Evolutionary conservation across 331 rosid genomes (phyloP).

Genomic region (Malus hybrid): DNA sequence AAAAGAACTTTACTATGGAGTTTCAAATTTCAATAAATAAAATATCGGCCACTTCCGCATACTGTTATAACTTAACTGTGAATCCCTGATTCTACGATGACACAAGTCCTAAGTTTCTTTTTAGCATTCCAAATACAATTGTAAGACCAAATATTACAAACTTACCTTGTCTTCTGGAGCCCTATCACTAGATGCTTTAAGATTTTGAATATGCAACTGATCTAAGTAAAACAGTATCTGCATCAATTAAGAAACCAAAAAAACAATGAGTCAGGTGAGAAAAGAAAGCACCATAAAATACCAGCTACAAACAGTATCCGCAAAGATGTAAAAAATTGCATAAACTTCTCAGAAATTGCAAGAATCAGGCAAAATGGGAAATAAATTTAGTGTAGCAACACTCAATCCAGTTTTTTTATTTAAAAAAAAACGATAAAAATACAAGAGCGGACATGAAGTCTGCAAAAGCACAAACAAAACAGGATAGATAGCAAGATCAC

Average conservation of each 20-base stretch:
- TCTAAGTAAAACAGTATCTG: conserved; percentile 66
- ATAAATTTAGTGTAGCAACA: not conserved
- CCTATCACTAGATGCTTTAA: conserved; percentile 31
- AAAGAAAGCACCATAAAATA: not conserved
- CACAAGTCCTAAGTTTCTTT: not conserved
- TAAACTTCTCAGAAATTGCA: not conserved
- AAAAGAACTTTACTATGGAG: not conserved
- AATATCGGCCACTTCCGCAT: too few species aligned
- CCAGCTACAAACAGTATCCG: not conserved
- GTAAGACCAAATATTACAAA: conserved; percentile 3
- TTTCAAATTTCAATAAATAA: too few species aligned
- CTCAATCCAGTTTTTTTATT: not conserved
- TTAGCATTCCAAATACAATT: not conserved
- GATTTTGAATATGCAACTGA: conserved; percentile 50
- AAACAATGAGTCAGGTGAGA: conserved; percentile 11
- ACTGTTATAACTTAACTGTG: too few species aligned
- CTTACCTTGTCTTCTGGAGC: conserved; percentile 49
- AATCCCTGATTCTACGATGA: not conserved
- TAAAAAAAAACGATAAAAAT: too few species aligned
- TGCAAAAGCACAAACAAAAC: too few species aligned
- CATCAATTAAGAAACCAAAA: conserved; percentile 5
- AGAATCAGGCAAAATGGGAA: not conserved
- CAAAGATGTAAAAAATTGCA: not conserved
- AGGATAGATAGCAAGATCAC: too few species aligned
- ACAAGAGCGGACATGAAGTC: too few species aligned